Percentiles rank a stretch among this genome's conserved stretches.
Conservation (phyloP, 441 rosid species). For the Aleurites moluccanus region DNA sequence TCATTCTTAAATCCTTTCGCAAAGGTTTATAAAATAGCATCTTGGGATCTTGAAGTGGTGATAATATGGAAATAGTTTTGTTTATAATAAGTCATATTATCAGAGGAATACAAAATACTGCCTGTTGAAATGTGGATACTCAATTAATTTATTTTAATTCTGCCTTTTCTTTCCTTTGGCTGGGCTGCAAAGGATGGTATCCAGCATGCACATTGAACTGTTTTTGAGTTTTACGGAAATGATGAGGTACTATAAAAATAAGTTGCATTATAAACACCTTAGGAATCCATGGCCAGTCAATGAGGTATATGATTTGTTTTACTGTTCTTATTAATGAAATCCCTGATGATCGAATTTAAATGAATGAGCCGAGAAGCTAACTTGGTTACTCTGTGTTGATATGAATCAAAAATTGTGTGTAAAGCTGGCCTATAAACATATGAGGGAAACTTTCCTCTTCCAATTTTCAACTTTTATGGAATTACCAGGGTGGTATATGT, state of each 20-base stretch:
- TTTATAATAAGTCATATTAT: neutral
- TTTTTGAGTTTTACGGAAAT: neutral
- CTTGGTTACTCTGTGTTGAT: neutral
- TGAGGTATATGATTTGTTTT: neutral
- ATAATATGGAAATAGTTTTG: neutral
- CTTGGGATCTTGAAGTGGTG: neutral
- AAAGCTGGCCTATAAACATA: neutral
- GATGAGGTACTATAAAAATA: neutral
- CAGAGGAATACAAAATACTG: neutral
- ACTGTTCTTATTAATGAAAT: neutral
- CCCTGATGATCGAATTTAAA: neutral
- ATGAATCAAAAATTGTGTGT: neutral
- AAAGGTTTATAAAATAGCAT: neutral
- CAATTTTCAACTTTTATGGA: slow-evolving; percentile 11
- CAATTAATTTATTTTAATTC: neutral
- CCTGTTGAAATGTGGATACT: neutral
- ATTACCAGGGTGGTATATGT: neutral
- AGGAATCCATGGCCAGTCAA: neutral
- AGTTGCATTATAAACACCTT: neutral
- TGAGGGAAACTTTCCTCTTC: neutral
- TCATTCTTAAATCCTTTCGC: slow-evolving; percentile 8
- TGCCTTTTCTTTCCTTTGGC: neutral
- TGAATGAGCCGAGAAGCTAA: neutral
- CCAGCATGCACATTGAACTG: neutral
- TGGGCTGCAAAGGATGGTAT: neutral